phyloP scores from a whole-genome alignment of 1,139 yeast genomes.

The Hanseniaspora uvarum region DNA sequence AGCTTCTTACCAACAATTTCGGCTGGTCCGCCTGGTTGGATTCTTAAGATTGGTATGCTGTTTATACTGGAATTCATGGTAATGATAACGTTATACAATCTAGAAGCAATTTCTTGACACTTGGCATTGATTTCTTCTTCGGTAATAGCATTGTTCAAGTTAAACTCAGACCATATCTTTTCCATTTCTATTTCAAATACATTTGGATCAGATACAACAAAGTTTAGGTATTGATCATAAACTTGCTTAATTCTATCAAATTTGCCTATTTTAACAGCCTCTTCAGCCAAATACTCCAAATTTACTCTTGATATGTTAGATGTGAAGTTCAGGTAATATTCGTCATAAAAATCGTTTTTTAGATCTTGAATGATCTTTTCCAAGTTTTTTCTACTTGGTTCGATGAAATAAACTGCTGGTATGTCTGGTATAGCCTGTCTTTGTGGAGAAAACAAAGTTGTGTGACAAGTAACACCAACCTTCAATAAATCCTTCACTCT shows the following conservation, averaged over 20 bases:
- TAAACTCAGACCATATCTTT: conserved; percentile 44
- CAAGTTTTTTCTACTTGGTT: conserved; percentile 74
- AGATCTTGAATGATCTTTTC: conserved; percentile 61
- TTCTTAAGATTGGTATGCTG: conserved; percentile 76
- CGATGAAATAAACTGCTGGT: conserved; percentile 83
- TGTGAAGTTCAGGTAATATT: conserved; percentile 75
- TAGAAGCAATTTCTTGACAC: conserved; percentile 65
- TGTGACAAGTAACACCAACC: conserved; percentile 84
- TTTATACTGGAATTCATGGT: conserved; percentile 44
- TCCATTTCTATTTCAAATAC: conserved; percentile 68
- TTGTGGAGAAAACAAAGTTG: conserved; percentile 49
- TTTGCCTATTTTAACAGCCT: conserved; percentile 62
- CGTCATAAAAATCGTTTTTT: conserved; percentile 61
- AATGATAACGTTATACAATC: conserved; percentile 67
- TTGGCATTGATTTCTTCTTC: conserved; percentile 64
- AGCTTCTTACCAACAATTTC: conserved; percentile 82
- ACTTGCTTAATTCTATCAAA: conserved; percentile 71
- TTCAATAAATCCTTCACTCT: conserved; percentile 81
- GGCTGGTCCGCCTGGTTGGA: conserved; percentile 90
- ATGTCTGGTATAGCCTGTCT: conserved; percentile 83
- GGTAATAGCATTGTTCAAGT: conserved; percentile 59
- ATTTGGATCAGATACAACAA: conserved; percentile 85
- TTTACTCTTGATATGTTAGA: conserved; percentile 65
- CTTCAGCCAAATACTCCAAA: conserved; percentile 79
- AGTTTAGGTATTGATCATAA: conserved; percentile 85